These are phyloP conservation scores for Ploettnerulaceae sp. DNA, from an alignment of 2,329 filamentous ascomycete genomes.

Conservation along the genomic window DNA sequence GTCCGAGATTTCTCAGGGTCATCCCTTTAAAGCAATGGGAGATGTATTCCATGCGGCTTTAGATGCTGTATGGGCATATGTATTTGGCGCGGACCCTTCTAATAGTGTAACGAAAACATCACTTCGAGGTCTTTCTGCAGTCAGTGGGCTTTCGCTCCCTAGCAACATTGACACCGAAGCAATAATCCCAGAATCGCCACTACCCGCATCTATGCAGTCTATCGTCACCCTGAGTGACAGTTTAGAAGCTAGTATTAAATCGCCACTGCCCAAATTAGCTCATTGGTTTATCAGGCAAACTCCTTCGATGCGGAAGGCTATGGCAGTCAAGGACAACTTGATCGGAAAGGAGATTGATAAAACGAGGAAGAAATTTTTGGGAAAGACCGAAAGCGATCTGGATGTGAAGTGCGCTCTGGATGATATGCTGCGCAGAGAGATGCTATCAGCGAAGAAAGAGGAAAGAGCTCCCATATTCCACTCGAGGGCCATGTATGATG, in stretches of 20 bases:
- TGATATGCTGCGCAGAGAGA: slow-evolving; percentile 11
- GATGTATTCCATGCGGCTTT: slow-evolving; percentile 14
- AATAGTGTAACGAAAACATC: slow-evolving; percentile 3
- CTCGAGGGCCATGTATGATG: slow-evolving; percentile 8
- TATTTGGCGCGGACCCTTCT: slow-evolving; percentile 8
- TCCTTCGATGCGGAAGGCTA: slow-evolving; percentile 1
- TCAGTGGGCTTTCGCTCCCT: background rate
- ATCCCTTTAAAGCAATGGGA: slow-evolving; percentile 10
- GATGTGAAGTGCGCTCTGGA: slow-evolving; percentile 13
- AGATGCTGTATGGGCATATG: slow-evolving; percentile 11
- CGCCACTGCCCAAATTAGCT: background rate
- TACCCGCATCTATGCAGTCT: background rate
- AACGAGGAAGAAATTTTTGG: slow-evolving; percentile 2
- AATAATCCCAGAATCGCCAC: background rate
- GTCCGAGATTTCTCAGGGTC: slow-evolving; percentile 13
- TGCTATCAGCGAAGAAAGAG: slow-evolving; percentile 8
- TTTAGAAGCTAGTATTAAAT: slow-evolving; percentile 5
- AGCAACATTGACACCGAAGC: slow-evolving; percentile 2
- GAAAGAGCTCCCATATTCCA: slow-evolving; percentile 6
- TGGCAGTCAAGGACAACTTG: slow-evolving; percentile 6
- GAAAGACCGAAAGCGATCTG: background rate
- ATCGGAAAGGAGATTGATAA: slow-evolving; percentile 9
- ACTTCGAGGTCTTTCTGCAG: background rate
- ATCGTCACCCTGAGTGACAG: slow-evolving; percentile 1
- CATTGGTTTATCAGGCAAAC: slow-evolving; percentile 6